phyloP scores from a whole-genome alignment of 768 basidiomycete species.

The Tylopilus felleus region DNA sequence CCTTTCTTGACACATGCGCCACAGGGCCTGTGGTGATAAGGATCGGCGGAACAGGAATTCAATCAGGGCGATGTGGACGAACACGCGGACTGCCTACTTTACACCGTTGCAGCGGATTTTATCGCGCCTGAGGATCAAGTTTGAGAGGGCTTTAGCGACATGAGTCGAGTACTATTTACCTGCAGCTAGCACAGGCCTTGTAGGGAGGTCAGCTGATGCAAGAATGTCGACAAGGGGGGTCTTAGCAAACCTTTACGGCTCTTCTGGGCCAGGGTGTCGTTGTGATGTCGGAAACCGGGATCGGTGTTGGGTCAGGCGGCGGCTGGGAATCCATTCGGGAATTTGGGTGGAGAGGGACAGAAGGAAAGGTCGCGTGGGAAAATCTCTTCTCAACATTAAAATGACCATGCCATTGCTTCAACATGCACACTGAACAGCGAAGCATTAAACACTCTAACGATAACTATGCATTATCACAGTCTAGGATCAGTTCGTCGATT shows the following conservation, averaged over 20 bases:
- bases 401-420: neutral
- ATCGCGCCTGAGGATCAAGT: constrained; percentile 43
- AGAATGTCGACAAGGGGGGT: constrained; percentile 1
- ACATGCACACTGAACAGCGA: no score
- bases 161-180: constrained; percentile 28
- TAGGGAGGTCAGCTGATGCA: constrained; percentile 10
- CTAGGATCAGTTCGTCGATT: constrained; percentile 19
- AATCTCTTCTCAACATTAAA: constrained; percentile 20
- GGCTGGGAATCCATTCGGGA: constrained; percentile 35
- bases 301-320: constrained; percentile 31
- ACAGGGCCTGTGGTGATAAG: constrained; percentile 45
- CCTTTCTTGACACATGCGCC: constrained; percentile 55
- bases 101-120: constrained; percentile 59
- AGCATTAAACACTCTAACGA: neutral
- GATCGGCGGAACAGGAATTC: neutral
- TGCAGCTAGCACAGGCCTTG: constrained; percentile 61
- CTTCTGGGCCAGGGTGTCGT: constrained; percentile 49
- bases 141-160: neutral
- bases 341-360: constrained; percentile 22
- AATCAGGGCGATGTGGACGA: neutral
- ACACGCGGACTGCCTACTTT: constrained; percentile 34
- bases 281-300: constrained; percentile 53
- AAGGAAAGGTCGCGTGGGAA: constrained; percentile 30
- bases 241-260: constrained; percentile 44
- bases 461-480: neutral